phyloP scores from a whole-genome alignment of 2,329 filamentous ascomycete species.

The Rhynchosporium secalis region DNA sequence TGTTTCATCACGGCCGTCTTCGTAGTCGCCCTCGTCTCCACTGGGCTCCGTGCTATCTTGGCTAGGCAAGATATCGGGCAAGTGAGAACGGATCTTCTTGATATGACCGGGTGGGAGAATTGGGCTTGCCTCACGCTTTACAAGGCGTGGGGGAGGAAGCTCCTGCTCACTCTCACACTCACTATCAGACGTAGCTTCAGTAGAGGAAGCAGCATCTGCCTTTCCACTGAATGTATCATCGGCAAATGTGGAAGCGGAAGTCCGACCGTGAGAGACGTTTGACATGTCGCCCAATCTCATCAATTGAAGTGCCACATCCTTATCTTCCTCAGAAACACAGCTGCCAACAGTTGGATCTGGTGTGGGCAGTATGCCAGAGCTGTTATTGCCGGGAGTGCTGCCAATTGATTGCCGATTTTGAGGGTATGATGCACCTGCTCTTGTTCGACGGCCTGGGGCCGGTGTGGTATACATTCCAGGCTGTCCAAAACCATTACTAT shows the following conservation, averaged over 20 bases:
- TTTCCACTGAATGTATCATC: constrained; percentile 92
- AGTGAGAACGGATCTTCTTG: constrained; percentile 49
- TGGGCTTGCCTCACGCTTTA: constrained; percentile 55
- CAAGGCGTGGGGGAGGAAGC: constrained; percentile 57
- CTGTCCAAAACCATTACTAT: constrained; percentile 56
- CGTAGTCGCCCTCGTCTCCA: constrained; percentile 58
- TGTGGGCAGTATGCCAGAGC: constrained; percentile 73
- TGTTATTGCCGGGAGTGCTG: constrained; percentile 46
- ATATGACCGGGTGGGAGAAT: constrained; percentile 48
- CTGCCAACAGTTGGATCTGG: constrained; percentile 97
- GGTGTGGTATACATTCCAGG: constrained; percentile 64
- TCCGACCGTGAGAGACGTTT: constrained; percentile 89
- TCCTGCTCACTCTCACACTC: constrained; percentile 69
- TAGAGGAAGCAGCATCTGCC: constrained; percentile 82
- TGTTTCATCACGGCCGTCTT: constrained; percentile 44
- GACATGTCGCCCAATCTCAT: constrained; percentile 95
- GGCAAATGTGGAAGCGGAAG: constrained; percentile 79
- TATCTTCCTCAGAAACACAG: constrained; percentile 91
- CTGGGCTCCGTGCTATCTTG: constrained; percentile 61
- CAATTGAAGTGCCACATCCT: constrained; percentile 92
- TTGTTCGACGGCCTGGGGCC: constrained; percentile 63
- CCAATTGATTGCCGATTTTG: constrained; percentile 44
- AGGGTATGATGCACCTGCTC: constrained; percentile 61
- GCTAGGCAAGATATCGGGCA: constrained; percentile 55
- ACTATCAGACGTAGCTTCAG: constrained; percentile 77